Conservation (phyloP, 2,329 filamentous ascomycete species). For the Sporothrix curviconia region DNA sequence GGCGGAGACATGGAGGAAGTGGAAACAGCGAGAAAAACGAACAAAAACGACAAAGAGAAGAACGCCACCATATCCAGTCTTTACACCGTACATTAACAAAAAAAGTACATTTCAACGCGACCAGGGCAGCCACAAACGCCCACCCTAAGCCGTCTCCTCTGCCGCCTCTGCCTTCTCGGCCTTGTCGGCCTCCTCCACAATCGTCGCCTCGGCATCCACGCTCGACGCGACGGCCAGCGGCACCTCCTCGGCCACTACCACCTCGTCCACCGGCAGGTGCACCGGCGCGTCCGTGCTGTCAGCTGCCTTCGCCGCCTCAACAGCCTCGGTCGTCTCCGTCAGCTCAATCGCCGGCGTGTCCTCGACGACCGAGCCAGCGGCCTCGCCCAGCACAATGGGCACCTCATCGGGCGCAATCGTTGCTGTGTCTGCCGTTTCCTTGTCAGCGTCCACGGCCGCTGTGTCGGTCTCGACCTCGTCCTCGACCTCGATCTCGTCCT, state of each 20-base stretch:
- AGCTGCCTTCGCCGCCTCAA: no score
- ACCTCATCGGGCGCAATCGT: slow-evolving; percentile 26
- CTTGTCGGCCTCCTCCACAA: background rate
- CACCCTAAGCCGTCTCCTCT: background rate
- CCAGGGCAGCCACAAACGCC: background rate
- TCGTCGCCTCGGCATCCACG: slow-evolving; percentile 2
- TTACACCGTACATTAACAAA: background rate
- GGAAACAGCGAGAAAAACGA: background rate
- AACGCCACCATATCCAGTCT: slow-evolving; percentile 1
- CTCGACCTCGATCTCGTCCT: background rate
- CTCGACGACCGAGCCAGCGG: slow-evolving; percentile 11
- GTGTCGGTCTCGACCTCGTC: background rate
- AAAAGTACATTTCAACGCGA: background rate
- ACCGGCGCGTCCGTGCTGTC: no score
- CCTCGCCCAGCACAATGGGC: slow-evolving; percentile 26
- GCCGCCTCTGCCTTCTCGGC: background rate
- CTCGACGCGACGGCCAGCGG: slow-evolving; percentile 11
- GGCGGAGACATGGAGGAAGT: background rate
- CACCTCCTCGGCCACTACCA: slow-evolving; percentile 15
- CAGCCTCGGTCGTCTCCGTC: slow-evolving; percentile 14
- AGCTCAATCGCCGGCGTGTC: slow-evolving; percentile 18
- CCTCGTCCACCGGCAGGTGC: slow-evolving; percentile 20
- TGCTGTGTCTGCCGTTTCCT: background rate
- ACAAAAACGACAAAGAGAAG: background rate
- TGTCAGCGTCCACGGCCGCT: no score